Percentiles rank a stretch among this genome's conserved stretches.
phyloP scores from a whole-genome alignment of 768 basidiomycete species.

The Tylopilus sp. region DNA sequence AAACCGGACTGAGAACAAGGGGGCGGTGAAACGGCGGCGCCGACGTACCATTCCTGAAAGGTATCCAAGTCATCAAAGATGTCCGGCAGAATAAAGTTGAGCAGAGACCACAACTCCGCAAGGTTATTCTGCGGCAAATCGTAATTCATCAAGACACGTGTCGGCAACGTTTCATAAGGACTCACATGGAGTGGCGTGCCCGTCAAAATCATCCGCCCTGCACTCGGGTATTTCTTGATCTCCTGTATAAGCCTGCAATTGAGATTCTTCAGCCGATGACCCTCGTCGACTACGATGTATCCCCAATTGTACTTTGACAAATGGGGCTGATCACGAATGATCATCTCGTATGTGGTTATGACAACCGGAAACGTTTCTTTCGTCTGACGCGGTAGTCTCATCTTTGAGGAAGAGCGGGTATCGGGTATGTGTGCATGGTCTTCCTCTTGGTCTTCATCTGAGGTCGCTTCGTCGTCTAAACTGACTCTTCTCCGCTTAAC shows the following conservation, averaged over 20 bases:
- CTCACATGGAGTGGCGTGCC: conserved; percentile 93
- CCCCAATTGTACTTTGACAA: conserved; percentile 71
- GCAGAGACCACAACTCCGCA: conserved; percentile 88
- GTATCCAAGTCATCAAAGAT: conserved; percentile 86
- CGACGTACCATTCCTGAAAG: conserved; percentile 81
- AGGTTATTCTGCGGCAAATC: conserved; percentile 80
- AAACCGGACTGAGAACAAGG: neutral
- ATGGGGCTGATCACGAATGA: conserved; percentile 75
- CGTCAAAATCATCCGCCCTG: conserved; percentile 89
- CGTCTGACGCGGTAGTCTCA: conserved; percentile 12
- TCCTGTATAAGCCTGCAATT: conserved; percentile 88
- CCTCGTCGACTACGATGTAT: conserved; percentile 95
- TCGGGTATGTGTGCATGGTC: conserved; percentile 20
- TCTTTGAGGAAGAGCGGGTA: conserved; percentile 10
- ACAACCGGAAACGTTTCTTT: conserved; percentile 67
- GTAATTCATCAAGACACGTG: neutral
- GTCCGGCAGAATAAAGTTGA: conserved; percentile 94
- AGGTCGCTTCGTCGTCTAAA: neutral
- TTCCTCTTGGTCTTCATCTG: conserved; percentile 12
- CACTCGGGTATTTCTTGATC: conserved; percentile 81
- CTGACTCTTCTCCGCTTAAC: conserved; percentile 23
- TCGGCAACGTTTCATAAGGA: conserved; percentile 1
- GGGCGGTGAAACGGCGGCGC: neutral
- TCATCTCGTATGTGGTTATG: conserved; percentile 90
- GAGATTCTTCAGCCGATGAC: conserved; percentile 93